Base-by-base conservation (phyloP, 1,139 yeast genomes). In the Yamadazyma membranifaciens region DNA sequence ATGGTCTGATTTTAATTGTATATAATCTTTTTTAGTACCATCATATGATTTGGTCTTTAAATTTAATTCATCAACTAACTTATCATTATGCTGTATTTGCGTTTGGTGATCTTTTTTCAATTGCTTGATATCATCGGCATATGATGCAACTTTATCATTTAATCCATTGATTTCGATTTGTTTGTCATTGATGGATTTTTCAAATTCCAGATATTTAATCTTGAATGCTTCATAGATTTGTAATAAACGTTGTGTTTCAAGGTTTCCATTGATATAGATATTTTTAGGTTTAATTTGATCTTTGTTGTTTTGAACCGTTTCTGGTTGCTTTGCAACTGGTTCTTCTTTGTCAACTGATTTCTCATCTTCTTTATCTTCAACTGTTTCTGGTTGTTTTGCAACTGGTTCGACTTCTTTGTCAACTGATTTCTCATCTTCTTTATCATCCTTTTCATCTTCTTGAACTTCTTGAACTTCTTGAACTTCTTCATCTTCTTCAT, bases 161-260 rank as follows among this genome's bases (percentile, higher is more conserved):
- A 37, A 24, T 15, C 12, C 7, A 9, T 27, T 16, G 16, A 43
- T 36, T 31, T 38, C 39, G 2, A 20, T 13, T 11, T 26, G 22
- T 16, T 27, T 34, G 3, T 33, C 35, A 9, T 10, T 9, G 17
- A 31, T 20, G 6, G 14, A 17, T 11, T 37, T 37, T 29, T 43
- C 41, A 30, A 42, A 39, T 5, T 35, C 31, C 9, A 35, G 16
- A 25, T 45, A 24, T n/a, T 39, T 39, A 17, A 31, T 24, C 33
- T 43, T 31, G 11, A 48, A 36, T 9, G 45, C 48, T 25, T 28
- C 28, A 22, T 24, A 31, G 7, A 50, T 41, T 31, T 36, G 39
- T 13, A 37, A 26, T 34, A 40, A 29, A 14, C 32, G 33, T 31
- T 36, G 24, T 14, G 42, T 41, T 36, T 38, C 45, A 15, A 27